phyloP scores from a whole-genome alignment of 2,329 filamentous ascomycete genomes.

The Colletotrichum sp. region DNA sequence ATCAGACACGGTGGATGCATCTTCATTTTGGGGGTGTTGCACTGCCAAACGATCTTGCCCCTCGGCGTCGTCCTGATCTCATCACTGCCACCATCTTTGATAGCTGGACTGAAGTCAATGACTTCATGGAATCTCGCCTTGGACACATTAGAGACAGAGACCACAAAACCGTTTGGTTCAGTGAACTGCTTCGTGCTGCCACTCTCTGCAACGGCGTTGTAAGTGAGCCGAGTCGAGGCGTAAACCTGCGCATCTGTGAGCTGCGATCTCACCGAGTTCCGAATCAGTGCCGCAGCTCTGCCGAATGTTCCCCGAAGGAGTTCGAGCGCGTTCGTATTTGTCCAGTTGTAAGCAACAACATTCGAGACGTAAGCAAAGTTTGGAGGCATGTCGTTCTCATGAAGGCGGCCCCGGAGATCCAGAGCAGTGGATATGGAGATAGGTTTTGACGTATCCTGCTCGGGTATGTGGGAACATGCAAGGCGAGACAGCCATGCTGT shows the following conservation, averaged over 20 bases:
- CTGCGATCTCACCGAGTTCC: neutral
- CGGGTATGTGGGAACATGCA: neutral
- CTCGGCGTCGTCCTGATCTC: neutral
- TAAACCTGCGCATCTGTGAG: constrained; percentile 7
- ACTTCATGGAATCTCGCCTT: constrained; percentile 15
- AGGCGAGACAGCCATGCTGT: constrained; percentile 10
- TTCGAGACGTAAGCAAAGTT: constrained; percentile 3
- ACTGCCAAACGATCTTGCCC: constrained; percentile 14
- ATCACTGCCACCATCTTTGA: neutral
- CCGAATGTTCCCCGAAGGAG: neutral
- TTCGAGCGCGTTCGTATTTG: neutral
- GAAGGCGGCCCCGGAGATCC: constrained; percentile 7
- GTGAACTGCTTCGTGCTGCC: constrained; percentile 14
- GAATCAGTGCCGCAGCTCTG: neutral
- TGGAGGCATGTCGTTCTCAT: neutral
- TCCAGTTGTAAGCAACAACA: constrained; percentile 17
- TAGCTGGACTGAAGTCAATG: constrained; percentile 12
- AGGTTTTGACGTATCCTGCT: neutral
- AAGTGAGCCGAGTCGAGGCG: constrained; percentile 1
- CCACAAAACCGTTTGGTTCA: constrained; percentile 4
- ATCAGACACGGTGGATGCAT: constrained; percentile 4
- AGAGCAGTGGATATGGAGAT: constrained; percentile 9
- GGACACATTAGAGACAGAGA: constrained; percentile 3
- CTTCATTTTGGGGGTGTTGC: constrained; percentile 3
- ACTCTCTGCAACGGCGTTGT: constrained; percentile 9